phyloP scores from a whole-genome alignment of 768 basidiomycete genomes.

The Boletus vinaceobasis region DNA sequence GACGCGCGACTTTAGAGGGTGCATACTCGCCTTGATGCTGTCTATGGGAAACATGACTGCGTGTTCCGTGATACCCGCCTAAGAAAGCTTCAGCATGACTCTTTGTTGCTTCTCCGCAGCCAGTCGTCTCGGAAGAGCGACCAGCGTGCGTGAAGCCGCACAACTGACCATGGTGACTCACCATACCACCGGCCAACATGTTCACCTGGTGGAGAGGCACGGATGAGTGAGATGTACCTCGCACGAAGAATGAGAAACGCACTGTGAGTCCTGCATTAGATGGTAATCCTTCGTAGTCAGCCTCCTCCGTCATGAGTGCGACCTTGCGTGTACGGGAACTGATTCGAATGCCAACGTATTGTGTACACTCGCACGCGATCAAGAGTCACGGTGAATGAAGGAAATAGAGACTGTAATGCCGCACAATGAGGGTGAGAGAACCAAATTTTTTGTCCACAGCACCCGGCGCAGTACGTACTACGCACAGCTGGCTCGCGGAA shows the following conservation, averaged over 20 bases:
- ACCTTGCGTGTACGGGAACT: constrained; percentile 6
- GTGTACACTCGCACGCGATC: constrained; percentile 4
- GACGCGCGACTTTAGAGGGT: background rate
- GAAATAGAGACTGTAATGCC: background rate
- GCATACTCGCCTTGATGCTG: constrained; percentile 84
- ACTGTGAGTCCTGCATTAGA: constrained; percentile 79
- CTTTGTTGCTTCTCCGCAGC: background rate
- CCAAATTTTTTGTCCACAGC: constrained; percentile 4
- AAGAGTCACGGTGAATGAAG: background rate
- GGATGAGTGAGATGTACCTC: constrained; percentile 16
- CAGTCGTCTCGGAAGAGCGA: background rate
- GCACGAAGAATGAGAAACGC: constrained; percentile 9
- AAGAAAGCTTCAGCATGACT: constrained; percentile 18
- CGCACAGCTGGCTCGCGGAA: background rate
- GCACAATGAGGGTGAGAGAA: constrained; percentile 4
- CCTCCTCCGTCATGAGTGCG: constrained; percentile 39
- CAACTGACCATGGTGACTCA: constrained; percentile 40
- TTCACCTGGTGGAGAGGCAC: constrained; percentile 58
- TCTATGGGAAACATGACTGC: constrained; percentile 98
- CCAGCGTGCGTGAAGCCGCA: background rate
- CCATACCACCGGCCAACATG: constrained; percentile 95
- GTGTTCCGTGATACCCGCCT: constrained; percentile 99
- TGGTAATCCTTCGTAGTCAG: constrained; percentile 66
- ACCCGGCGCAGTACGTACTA: background rate
- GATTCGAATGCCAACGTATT: constrained; percentile 5